These are phyloP conservation scores for Trichophyton rubrum DNA, from an alignment of 2,329 filamentous ascomycete species.

Conservation along the genomic window DNA sequence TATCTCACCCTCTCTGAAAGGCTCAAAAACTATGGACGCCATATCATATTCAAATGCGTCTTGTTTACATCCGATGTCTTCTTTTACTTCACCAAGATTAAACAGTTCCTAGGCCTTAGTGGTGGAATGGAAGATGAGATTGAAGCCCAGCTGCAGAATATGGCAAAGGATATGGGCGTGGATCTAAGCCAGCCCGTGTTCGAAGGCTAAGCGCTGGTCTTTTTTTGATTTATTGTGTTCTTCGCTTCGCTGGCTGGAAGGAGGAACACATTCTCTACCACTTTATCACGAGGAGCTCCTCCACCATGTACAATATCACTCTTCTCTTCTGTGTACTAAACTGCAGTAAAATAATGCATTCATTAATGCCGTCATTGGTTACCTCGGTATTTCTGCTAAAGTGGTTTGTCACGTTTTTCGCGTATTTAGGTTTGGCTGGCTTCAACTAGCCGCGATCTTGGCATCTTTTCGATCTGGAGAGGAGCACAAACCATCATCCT, in stretches of 20 bases:
- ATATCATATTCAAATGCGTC: slow-evolving; percentile 70
- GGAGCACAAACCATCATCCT: background rate
- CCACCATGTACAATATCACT: background rate
- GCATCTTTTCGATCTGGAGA: background rate
- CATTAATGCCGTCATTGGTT: background rate
- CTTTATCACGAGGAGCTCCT: background rate
- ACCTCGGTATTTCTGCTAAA: background rate
- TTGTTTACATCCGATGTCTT: slow-evolving; percentile 64
- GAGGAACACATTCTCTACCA: background rate
- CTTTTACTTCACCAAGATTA: slow-evolving; percentile 69
- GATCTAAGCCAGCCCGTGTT: slow-evolving; percentile 83
- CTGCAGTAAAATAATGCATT: background rate
- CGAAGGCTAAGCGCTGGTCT: slow-evolving; percentile 49
- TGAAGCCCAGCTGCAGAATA: slow-evolving; percentile 70
- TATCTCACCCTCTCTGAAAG: slow-evolving; percentile 52
- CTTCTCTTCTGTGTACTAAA: background rate
- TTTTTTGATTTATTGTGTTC: background rate
- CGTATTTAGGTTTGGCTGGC: background rate
- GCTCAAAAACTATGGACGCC: slow-evolving; percentile 57
- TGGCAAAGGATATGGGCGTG: slow-evolving; percentile 84
- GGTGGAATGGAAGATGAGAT: slow-evolving; percentile 90
- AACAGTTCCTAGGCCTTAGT: slow-evolving; percentile 63
- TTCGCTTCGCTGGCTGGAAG: background rate
- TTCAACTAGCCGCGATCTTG: background rate
- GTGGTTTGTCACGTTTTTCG: background rate